phyloP scores from a whole-genome alignment of 2,329 filamentous ascomycete genomes.

The Phaeomoniella chlamydospora region DNA sequence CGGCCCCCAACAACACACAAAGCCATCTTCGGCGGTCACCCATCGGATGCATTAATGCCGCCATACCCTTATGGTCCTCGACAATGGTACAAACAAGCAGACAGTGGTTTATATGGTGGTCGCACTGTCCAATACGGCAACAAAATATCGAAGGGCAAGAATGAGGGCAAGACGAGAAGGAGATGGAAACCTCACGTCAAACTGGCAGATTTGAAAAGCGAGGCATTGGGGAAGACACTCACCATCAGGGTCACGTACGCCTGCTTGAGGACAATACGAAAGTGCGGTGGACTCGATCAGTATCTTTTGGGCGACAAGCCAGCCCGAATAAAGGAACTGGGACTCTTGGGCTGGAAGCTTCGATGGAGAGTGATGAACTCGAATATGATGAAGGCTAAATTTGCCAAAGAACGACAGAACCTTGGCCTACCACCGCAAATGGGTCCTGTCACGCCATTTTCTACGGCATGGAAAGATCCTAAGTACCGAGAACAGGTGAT shows the following conservation, averaged over 20 bases:
- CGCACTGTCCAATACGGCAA: constrained; percentile 31
- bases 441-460: constrained; percentile 16
- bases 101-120: constrained; percentile 32
- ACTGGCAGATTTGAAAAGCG: constrained; percentile 29
- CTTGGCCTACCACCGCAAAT: constrained; percentile 47
- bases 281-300: constrained; percentile 76
- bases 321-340: constrained; percentile 68
- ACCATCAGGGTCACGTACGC: constrained; percentile 29
- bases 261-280: constrained; percentile 49
- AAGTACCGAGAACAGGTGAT: constrained; percentile 25
- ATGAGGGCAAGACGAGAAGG: constrained; percentile 33
- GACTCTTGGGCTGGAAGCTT: constrained; percentile 78
- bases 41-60: constrained; percentile 16
- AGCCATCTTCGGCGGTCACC: not conserved
- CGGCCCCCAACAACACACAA: not conserved
- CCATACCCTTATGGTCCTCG: constrained; percentile 31
- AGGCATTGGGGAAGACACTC: constrained; percentile 26
- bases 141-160: constrained; percentile 33
- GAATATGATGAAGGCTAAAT: constrained; percentile 47
- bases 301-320: constrained; percentile 76
- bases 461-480: constrained; percentile 26
- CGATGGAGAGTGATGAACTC: constrained; percentile 85
- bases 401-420: constrained; percentile 47
- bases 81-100: constrained; percentile 28
- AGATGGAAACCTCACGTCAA: constrained; percentile 34